These are phyloP conservation scores for Candida verbasci DNA, from an alignment of 805 yeast genomes.

Conservation along the genomic window DNA sequence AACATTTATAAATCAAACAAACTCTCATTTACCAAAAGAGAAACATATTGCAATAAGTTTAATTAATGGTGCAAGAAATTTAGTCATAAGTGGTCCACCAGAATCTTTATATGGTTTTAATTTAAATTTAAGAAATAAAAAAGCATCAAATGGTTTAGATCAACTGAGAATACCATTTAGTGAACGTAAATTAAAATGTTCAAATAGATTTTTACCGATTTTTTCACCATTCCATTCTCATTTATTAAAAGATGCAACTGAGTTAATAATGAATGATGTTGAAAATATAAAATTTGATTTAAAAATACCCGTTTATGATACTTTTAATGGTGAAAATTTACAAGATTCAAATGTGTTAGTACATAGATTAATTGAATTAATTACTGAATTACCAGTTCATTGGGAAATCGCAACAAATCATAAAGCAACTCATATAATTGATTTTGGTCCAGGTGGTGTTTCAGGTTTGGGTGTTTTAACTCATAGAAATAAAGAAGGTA, in stretches of 20 bases:
- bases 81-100: constrained; percentile 97
- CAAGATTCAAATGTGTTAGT: constrained; percentile 43
- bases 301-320: constrained; percentile 86
- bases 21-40: constrained; percentile 87
- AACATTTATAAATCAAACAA: constrained; percentile 75
- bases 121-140: constrained; percentile 85
- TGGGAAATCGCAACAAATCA: constrained; percentile 85
- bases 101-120: constrained; percentile 95
- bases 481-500: constrained; percentile 97
- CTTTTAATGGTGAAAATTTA: constrained; percentile 78
- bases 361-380: constrained; percentile 71
- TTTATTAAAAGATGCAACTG: constrained; percentile 69
- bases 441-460: constrained; percentile 98
- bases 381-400: constrained; percentile 83
- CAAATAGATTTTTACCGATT: constrained; percentile 92
- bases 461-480: constrained; percentile 96
- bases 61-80: constrained; percentile 91
- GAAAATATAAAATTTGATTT: constrained; percentile 53
- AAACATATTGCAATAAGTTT: constrained; percentile 88
- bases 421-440: constrained; percentile 81
- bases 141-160: constrained; percentile 91
- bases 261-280: constrained; percentile 62
- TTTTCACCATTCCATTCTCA: constrained; percentile 97
- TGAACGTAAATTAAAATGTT: constrained; percentile 89
- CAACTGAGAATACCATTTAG: constrained; percentile 92